Evolutionary conservation across 192 early-diverging fungal species (phyloP).

Genomic region (Umbelopsis sp.): DNA sequence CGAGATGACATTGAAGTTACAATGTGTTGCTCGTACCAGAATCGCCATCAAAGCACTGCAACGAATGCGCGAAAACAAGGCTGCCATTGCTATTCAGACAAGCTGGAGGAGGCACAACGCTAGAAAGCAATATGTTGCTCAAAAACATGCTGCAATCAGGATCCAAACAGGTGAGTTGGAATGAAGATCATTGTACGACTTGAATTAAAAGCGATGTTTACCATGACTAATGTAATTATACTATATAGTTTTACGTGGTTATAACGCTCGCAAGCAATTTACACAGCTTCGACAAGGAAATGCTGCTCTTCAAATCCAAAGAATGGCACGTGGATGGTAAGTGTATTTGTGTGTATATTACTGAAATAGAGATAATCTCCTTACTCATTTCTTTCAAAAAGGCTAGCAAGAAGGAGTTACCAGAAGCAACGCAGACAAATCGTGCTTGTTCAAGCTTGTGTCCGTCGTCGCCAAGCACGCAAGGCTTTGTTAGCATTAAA

Average conservation of each 20-base stretch:
- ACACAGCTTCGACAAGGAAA: constrained; percentile 54
- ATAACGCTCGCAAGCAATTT: constrained; percentile 66
- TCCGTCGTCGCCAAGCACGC: constrained; percentile 75
- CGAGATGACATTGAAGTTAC: constrained; percentile 62
- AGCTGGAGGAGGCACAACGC: constrained; percentile 66
- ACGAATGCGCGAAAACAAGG: constrained; percentile 58
- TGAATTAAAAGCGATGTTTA: not conserved
- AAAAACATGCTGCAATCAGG: constrained; percentile 52
- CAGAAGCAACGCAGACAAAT: constrained; percentile 57
- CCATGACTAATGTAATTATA: too few species aligned
- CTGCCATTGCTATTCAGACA: constrained; percentile 80
- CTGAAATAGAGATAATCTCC: not conserved
- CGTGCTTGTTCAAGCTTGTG: constrained; percentile 80
- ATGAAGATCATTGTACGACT: not conserved
- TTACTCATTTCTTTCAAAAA: not conserved
- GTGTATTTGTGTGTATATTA: not conserved
- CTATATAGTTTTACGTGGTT: constrained; percentile 56
- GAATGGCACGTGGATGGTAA: constrained; percentile 62
- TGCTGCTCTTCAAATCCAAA: constrained; percentile 82
- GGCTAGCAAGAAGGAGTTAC: constrained; percentile 60
- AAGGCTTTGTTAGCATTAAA: constrained; percentile 70
- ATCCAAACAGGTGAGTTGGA: constrained; percentile 60
- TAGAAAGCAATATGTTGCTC: constrained; percentile 44
- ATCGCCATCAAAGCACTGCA: constrained; percentile 54
- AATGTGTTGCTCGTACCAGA: constrained; percentile 63